phyloP scores from a whole-genome alignment of 108 stramenopile species.

The Pseudonitzschia multiseries region DNA sequence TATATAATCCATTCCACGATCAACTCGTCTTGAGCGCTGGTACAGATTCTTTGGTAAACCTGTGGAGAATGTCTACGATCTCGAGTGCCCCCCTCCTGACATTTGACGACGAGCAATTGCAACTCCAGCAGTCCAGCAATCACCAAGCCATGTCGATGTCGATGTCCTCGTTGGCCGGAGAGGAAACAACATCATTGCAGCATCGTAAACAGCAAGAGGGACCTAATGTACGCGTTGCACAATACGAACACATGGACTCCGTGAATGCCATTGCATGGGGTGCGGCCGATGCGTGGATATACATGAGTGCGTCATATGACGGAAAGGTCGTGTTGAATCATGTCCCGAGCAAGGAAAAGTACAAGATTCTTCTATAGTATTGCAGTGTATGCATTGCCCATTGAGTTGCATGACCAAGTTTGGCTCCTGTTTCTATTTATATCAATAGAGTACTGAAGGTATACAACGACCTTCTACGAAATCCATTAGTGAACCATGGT shows the following conservation, averaged over 20 bases:
- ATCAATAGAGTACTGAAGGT: too few relatives aligned
- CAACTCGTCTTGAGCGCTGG: constrained; percentile 94
- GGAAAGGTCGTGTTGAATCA: constrained; percentile 90
- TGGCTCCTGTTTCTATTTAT: too few relatives aligned
- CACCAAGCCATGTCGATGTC: constrained; percentile 6
- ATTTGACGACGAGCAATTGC: constrained; percentile 63
- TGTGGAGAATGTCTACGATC: constrained; percentile 94
- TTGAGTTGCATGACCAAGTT: too few relatives aligned
- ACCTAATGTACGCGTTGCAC: constrained; percentile 79
- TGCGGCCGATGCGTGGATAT: constrained; percentile 94
- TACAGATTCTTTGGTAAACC: constrained; percentile 87
- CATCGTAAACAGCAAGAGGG: constrained; percentile 5
- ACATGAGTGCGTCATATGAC: constrained; percentile 88
- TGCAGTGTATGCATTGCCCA: too few relatives aligned
- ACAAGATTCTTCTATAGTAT: constrained; percentile 94
- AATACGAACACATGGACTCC: constrained; percentile 86
- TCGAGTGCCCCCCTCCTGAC: constrained; percentile 92
- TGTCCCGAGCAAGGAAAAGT: constrained; percentile 98
- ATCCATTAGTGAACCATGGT: too few relatives aligned
- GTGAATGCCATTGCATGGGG: constrained; percentile 91
- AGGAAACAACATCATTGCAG: constrained; percentile 18
- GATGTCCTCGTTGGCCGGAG: constrained; percentile 9
- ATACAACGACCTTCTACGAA: too few relatives aligned
- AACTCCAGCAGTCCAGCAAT: constrained; percentile 16
- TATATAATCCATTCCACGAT: constrained; percentile 98